A percentile compares a stretch with the other conserved stretches of the same genome.
phyloP scores from a whole-genome alignment of 352 stramenopile genomes.

The Phytophthora lateralis region DNA sequence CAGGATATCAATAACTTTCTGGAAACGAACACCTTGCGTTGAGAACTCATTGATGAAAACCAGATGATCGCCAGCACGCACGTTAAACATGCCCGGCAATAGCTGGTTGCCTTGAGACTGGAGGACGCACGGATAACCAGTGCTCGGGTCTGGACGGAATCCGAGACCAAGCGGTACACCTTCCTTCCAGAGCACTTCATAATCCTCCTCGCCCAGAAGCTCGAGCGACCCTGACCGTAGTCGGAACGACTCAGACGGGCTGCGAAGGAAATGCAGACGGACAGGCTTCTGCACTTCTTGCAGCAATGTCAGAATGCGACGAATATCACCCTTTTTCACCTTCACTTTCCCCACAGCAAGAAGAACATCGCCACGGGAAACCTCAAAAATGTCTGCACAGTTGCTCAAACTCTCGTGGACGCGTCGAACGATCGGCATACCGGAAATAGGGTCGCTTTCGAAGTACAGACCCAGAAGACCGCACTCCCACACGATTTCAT shows the following conservation, averaged over 20 bases:
- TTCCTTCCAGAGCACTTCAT: constrained; percentile 88
- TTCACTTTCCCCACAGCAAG: constrained; percentile 76
- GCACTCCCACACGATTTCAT: constrained; percentile 90
- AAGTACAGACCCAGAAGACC: constrained; percentile 86
- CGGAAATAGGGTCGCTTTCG: constrained; percentile 77
- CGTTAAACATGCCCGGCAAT: constrained; percentile 87
- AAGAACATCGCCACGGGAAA: constrained; percentile 80
- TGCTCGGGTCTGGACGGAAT: constrained; percentile 80
- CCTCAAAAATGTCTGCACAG: constrained; percentile 86
- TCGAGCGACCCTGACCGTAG: constrained; percentile 74
- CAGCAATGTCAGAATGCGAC: constrained; percentile 73
- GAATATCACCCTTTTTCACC: constrained; percentile 84
- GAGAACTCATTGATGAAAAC: constrained; percentile 90
- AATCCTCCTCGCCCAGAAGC: constrained; percentile 83
- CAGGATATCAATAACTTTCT: constrained; percentile 88
- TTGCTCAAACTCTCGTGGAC: constrained; percentile 89
- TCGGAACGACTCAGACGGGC: constrained; percentile 71
- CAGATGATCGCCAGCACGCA: constrained; percentile 76
- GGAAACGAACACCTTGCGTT: constrained; percentile 79
- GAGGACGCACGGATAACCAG: constrained; percentile 76
- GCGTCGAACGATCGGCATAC: constrained; percentile 87
- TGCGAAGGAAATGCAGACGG: constrained; percentile 73
- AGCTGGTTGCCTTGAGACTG: constrained; percentile 80
- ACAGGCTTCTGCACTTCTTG: constrained; percentile 87
- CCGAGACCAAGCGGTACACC: constrained; percentile 82